Percentiles rank a stretch among this genome's conserved stretches.
Evolutionary conservation across 139 green algal genomes (phyloP).

Genomic region (Coccomyxa sp.): DNA sequence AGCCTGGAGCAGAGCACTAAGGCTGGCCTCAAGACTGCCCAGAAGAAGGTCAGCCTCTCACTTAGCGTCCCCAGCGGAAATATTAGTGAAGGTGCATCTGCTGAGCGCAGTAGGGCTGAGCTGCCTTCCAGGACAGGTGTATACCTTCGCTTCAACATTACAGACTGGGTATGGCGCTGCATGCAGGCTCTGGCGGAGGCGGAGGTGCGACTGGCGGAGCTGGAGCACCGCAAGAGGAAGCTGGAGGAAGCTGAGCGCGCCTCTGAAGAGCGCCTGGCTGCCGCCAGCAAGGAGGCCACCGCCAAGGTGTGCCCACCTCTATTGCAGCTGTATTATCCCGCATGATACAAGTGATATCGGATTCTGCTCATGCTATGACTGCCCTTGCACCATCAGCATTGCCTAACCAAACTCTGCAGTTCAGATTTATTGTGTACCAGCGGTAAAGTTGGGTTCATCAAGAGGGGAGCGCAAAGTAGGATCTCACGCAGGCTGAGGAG

Average conservation of each 20-base stretch:
- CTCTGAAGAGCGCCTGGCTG: neutral
- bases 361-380: neutral
- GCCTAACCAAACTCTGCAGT: neutral
- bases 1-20: neutral
- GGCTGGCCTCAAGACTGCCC: neutral
- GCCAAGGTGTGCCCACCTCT: neutral
- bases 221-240: neutral
- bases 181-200: neutral
- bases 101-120: neutral
- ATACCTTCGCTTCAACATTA: neutral
- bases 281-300: neutral
- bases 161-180: neutral
- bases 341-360: no score
- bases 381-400: neutral
- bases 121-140: no score
- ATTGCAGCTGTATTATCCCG: neutral
- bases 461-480: neutral
- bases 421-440: neutral
- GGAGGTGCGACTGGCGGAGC: neutral
- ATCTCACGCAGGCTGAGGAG: constrained; percentile 4
- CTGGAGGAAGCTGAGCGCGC: constrained; percentile 8
- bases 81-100: neutral
- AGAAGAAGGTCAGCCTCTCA: neutral
- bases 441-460: neutral
- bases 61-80: neutral